Percentiles rank a stretch among this genome's conserved stretches.
phyloP scores from a whole-genome alignment of 23 red algal genomes.

The Gracilaria vermiculophylla region DNA sequence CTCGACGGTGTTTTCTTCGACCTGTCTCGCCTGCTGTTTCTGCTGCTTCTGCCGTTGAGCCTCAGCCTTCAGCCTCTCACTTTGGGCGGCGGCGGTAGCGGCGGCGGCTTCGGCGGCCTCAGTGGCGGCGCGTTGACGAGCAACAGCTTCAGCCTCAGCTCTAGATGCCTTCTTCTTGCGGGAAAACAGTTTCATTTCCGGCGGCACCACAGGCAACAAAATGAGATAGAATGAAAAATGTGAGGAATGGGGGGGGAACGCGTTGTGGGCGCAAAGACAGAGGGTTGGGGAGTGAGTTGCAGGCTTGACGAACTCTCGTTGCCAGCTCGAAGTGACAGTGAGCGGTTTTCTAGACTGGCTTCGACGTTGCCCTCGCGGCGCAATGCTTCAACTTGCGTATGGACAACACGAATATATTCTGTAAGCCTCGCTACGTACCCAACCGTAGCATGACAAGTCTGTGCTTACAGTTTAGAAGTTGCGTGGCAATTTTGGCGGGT shows the following conservation, averaged over 20 bases:
- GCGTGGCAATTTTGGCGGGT: neutral
- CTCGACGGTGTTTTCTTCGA: slow-evolving; percentile 17
- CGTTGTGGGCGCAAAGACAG: neutral
- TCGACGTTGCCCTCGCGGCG: neutral
- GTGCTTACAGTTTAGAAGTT: neutral
- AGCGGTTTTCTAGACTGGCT: neutral
- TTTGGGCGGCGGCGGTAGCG: neutral
- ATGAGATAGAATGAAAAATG: neutral
- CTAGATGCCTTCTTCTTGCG: slow-evolving; percentile 17
- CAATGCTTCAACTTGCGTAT: neutral
- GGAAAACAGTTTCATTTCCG: slow-evolving; percentile 35
- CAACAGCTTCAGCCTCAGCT: slow-evolving; percentile 8
- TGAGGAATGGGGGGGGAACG: neutral
- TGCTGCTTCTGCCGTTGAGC: neutral
- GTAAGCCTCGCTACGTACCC: neutral
- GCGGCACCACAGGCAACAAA: neutral
- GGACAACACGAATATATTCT: neutral
- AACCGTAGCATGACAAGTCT: neutral
- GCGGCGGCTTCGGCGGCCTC: neutral
- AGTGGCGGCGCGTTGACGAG: neutral
- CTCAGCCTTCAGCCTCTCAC: neutral
- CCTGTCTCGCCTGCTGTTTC: neutral
- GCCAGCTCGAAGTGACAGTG: no score
- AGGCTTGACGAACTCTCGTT: no score
- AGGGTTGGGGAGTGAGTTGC: neutral